Conservation (phyloP, 352 stramenopile genomes). For the Hyaloperonospora brassicae region DNA sequence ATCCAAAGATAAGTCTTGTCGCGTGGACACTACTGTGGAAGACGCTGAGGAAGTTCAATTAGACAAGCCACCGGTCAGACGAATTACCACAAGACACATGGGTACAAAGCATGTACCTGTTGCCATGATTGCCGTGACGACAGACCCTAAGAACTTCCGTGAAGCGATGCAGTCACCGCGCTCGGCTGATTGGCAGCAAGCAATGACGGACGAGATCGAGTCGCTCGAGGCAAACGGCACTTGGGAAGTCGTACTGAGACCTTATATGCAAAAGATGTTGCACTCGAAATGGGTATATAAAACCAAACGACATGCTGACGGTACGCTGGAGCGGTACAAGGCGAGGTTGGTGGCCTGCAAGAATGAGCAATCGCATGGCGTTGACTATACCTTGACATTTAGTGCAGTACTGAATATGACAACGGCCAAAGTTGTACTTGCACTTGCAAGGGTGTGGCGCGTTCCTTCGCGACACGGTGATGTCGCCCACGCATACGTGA, state of each 20-base stretch:
- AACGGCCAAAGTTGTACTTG: neutral
- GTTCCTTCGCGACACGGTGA: neutral
- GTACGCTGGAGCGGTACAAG: neutral
- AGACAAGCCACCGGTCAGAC: neutral
- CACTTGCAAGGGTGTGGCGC: neutral
- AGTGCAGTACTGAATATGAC: neutral
- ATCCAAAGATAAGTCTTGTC: neutral
- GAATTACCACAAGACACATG: neutral
- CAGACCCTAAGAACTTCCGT: neutral
- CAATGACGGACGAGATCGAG: neutral
- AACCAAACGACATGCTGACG: neutral
- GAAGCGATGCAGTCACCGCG: neutral
- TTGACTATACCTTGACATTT: neutral
- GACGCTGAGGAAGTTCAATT: neutral
- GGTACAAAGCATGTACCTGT: neutral
- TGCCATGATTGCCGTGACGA: neutral
- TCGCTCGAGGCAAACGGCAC: neutral
- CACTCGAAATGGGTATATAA: constrained; percentile 1
- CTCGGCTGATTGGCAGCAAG: neutral
- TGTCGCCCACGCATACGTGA: neutral
- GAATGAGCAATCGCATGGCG: neutral
- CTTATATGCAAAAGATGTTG: neutral
- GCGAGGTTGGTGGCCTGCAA: neutral
- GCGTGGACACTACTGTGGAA: neutral
- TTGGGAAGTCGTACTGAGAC: neutral